A percentile compares a stretch with the other conserved stretches of the same genome.
These are phyloP conservation scores for Fusarium acutatum DNA, from an alignment of 2,329 filamentous ascomycete genomes.

Conservation along the genomic window DNA sequence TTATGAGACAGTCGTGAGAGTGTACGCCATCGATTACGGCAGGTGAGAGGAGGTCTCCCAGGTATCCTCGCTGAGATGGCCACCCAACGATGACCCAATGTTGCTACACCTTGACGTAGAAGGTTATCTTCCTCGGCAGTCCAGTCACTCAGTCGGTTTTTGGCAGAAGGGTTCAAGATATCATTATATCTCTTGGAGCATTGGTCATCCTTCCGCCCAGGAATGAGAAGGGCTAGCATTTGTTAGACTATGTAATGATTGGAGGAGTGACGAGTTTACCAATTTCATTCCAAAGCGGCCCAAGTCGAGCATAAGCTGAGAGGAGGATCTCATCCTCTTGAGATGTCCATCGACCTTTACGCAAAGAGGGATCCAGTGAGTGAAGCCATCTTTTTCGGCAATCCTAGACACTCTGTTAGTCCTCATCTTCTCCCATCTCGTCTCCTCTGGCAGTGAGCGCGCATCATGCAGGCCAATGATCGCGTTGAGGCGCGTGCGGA, in stretches of 20 bases:
- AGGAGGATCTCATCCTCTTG: slow-evolving; percentile 43
- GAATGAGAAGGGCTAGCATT: slow-evolving; percentile 35
- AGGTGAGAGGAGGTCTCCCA: slow-evolving; percentile 42
- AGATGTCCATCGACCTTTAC: slow-evolving; percentile 43
- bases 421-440: background rate
- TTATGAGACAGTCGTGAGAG: slow-evolving; percentile 24
- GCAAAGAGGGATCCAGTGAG: slow-evolving; percentile 41
- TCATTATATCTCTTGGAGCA: slow-evolving; percentile 44
- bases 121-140: slow-evolving; percentile 39
- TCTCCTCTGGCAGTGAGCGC: background rate
- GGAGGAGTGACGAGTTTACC: background rate
- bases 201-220: slow-evolving; percentile 43
- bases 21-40: slow-evolving; percentile 42
- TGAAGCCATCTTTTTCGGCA: slow-evolving; percentile 45
- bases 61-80: slow-evolving; percentile 40
- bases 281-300: slow-evolving; percentile 42
- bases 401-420: slow-evolving; percentile 26
- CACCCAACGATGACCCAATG: slow-evolving; percentile 41
- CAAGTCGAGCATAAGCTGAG: slow-evolving; percentile 40
- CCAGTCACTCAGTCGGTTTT: slow-evolving; percentile 40
- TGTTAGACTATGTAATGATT: background rate
- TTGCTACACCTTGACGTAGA: slow-evolving; percentile 35
- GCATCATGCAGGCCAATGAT: background rate
- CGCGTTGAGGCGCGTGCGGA: background rate
- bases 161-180: slow-evolving; percentile 40